Evolutionary conservation across 257 asterid genomes (phyloP).

Genomic region (Nicotiana sylvestris): DNA sequence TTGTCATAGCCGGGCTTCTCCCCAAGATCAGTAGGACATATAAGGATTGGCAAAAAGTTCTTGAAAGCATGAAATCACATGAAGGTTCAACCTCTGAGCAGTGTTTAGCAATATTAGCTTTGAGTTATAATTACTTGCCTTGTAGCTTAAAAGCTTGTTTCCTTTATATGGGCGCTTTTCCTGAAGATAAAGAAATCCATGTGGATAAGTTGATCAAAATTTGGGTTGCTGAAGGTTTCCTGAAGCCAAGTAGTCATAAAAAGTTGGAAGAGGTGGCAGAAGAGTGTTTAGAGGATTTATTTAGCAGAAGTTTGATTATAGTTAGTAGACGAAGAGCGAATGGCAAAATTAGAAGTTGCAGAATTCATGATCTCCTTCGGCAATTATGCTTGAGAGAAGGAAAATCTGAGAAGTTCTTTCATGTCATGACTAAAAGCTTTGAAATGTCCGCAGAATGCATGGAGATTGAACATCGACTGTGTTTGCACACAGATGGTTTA

Average conservation of each 20-base stretch:
- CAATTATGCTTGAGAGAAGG: conserved; percentile 7
- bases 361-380: conserved; percentile 13
- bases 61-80: background rate
- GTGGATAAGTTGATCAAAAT: background rate
- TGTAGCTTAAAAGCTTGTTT: conserved; percentile 9
- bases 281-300: conserved; percentile 6
- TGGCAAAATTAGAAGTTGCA: background rate
- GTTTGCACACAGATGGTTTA: background rate
- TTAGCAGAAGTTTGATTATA: conserved; percentile 1
- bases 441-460: background rate
- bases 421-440: background rate
- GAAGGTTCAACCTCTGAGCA: background rate
- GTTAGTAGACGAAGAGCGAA: background rate
- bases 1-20: background rate
- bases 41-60: background rate
- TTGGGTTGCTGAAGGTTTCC: conserved; percentile 20
- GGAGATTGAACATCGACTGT: background rate
- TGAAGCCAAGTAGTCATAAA: background rate
- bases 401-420: background rate
- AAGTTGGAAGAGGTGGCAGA: background rate
- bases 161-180: conserved; percentile 9
- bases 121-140: conserved; percentile 12
- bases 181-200: background rate
- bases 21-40: background rate
- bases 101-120: background rate